These are phyloP conservation scores for Suillus cothurnatus DNA, from an alignment of 768 basidiomycete genomes.

Conservation along the genomic window DNA sequence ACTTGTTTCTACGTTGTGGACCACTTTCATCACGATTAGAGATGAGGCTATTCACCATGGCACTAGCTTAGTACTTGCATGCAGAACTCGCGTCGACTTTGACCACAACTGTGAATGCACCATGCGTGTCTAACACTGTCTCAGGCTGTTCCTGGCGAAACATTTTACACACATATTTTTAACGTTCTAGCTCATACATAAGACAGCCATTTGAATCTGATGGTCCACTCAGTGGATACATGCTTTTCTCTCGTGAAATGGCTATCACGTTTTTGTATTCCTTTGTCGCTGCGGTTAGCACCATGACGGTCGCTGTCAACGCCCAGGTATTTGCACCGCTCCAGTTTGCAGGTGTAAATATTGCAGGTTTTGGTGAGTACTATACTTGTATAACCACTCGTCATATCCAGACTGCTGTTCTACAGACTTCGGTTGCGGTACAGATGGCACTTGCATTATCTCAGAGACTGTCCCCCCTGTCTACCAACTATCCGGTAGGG, in stretches of 20 bases:
- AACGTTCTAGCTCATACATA: constrained; percentile 15
- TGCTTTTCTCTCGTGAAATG: constrained; percentile 17
- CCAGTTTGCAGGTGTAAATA: constrained; percentile 49
- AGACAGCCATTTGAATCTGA: background rate
- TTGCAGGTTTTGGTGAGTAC: constrained; percentile 47
- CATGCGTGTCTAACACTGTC: background rate
- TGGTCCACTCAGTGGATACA: background rate
- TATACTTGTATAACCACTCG: background rate
- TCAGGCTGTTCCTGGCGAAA: background rate
- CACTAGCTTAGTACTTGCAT: background rate
- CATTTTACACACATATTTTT: constrained; percentile 17
- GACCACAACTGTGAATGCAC: constrained; percentile 3
- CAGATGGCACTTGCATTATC: constrained; percentile 44
- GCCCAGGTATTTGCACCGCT: constrained; percentile 29
- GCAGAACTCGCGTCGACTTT: background rate
- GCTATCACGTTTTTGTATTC: constrained; percentile 18
- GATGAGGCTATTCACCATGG: background rate
- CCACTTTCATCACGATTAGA: background rate
- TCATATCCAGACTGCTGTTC: background rate
- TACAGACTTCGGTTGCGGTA: constrained; percentile 49
- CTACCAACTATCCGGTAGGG: constrained; percentile 43
- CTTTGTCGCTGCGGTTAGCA: constrained; percentile 12
- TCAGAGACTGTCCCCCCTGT: constrained; percentile 48
- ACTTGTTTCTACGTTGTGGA: background rate
- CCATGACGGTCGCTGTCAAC: constrained; percentile 17